These are phyloP conservation scores for Plasmodium knowlesi DNA, from an alignment of 169 alveolate species.

Conservation along the genomic window DNA sequence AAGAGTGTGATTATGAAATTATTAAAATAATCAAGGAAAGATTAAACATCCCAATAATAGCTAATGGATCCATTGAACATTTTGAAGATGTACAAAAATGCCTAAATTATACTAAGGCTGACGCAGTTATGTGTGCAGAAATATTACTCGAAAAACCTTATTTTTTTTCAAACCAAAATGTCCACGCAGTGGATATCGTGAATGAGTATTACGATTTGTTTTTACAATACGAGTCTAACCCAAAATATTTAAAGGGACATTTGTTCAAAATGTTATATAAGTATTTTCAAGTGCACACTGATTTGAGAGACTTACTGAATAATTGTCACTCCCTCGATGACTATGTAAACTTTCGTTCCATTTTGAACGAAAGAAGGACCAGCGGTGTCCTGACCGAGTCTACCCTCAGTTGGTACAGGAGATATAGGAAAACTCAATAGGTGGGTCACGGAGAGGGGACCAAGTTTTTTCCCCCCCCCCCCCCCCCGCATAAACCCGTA, in stretches of 20 bases:
- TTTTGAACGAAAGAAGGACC: constrained; percentile 26
- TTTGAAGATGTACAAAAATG: constrained; percentile 90
- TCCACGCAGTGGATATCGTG: constrained; percentile 34
- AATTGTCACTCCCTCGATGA: constrained; percentile 51
- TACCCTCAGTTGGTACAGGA: constrained; percentile 56
- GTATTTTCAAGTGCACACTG: constrained; percentile 61
- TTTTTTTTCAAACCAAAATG: constrained; percentile 79
- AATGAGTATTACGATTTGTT: constrained; percentile 60
- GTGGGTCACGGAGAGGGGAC: neutral
- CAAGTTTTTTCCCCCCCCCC: neutral
- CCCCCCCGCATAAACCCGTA: neutral
- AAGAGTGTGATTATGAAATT: constrained; percentile 85
- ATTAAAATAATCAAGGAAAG: constrained; percentile 89
- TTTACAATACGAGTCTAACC: constrained; percentile 66
- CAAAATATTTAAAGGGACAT: constrained; percentile 71
- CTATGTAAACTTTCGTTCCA: constrained; percentile 23
- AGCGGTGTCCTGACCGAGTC: constrained; percentile 15
- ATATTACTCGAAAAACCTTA: constrained; percentile 92
- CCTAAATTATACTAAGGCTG: constrained; percentile 91
- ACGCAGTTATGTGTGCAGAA: constrained; percentile 95
- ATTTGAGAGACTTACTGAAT: constrained; percentile 52
- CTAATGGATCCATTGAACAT: constrained; percentile 94
- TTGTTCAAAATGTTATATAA: constrained; percentile 56
- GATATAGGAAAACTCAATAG: constrained; percentile 30
- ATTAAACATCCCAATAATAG: constrained; percentile 92